phyloP scores from a whole-genome alignment of 805 yeast species.

The Yamadazyma laniorum region DNA sequence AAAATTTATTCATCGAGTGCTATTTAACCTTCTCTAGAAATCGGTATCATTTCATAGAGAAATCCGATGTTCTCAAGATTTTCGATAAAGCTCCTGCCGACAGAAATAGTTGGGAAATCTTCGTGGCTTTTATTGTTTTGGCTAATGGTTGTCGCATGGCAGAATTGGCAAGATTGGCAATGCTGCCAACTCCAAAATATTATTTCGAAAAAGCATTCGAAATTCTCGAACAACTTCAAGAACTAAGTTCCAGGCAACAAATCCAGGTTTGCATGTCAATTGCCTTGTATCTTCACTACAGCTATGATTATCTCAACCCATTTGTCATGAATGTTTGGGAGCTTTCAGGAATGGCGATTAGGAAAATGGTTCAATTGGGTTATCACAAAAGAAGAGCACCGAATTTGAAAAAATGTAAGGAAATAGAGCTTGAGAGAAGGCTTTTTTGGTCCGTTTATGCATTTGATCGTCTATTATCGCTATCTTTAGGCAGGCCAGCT shows the following conservation, averaged over 20 bases:
- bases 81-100: slow-evolving; percentile 3
- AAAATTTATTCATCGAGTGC: slow-evolving; percentile 8
- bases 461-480: slow-evolving; percentile 10
- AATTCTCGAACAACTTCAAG: slow-evolving; percentile 1
- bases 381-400: slow-evolving; percentile 10
- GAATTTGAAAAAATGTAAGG: slow-evolving; percentile 7
- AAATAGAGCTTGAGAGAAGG: slow-evolving; percentile 10
- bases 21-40: slow-evolving; percentile 10
- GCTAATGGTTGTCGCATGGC: slow-evolving; percentile 12
- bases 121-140: slow-evolving; percentile 7
- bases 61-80: slow-evolving; percentile 4
- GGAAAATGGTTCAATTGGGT: slow-evolving; percentile 13
- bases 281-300: slow-evolving; percentile 10
- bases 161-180: slow-evolving; percentile 7
- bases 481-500: slow-evolving; percentile 13
- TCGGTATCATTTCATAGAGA: slow-evolving; percentile 12
- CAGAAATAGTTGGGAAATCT: slow-evolving; percentile 10
- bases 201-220: slow-evolving; percentile 10
- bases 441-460: slow-evolving; percentile 14
- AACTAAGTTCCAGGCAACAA: slow-evolving; percentile 7
- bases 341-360: slow-evolving; percentile 10
- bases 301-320: slow-evolving; percentile 9
- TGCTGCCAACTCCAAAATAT: slow-evolving; percentile 7
- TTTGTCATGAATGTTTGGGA: slow-evolving; percentile 12
- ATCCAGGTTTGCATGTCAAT: slow-evolving; percentile 12